A percentile compares a stretch with the other conserved stretches of the same genome.
phyloP scores from a whole-genome alignment of 2,329 filamentous ascomycete species.

The Colletotrichum agaves region DNA sequence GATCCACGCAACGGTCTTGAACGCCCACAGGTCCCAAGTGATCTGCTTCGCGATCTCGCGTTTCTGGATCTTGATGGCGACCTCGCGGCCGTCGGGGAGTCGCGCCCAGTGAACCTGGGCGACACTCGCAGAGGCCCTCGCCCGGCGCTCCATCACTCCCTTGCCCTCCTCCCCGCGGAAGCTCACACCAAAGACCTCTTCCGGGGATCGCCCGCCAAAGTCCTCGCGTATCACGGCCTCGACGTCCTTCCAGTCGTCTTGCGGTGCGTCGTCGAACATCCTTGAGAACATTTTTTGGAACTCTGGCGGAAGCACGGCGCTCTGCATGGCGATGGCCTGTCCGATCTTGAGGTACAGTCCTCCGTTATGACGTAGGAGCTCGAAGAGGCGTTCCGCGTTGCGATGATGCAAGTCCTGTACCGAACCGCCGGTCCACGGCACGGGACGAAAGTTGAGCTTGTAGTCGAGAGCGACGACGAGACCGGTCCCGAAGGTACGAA shows the following conservation, averaged over 20 bases:
- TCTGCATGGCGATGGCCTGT: constrained; percentile 98
- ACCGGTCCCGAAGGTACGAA: constrained; percentile 84
- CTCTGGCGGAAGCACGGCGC: constrained; percentile 89
- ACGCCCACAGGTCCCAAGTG: constrained; percentile 94
- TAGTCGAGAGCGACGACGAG: constrained; percentile 89
- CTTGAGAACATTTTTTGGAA: constrained; percentile 95
- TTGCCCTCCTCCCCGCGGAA: constrained; percentile 77
- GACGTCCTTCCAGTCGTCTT: constrained; percentile 88
- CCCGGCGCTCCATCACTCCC: constrained; percentile 70
- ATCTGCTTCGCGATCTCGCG: constrained; percentile 92
- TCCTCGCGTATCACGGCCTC: constrained; percentile 88
- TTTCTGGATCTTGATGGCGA: constrained; percentile 97
- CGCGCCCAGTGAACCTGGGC: constrained; percentile 97
- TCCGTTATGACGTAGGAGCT: constrained; percentile 86
- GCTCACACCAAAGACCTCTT: constrained; percentile 93
- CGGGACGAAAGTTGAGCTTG: constrained; percentile 91
- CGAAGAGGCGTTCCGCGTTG: constrained; percentile 84
- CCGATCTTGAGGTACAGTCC: constrained; percentile 97
- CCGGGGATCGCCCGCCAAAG: constrained; percentile 82
- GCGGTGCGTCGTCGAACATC: constrained; percentile 98
- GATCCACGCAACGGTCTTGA: constrained; percentile 85
- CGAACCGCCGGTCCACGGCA: constrained; percentile 78
- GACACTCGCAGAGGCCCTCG: constrained; percentile 85
- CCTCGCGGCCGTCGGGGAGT: constrained; percentile 85
- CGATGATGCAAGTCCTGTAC: constrained; percentile 83